Evolutionary conservation across 805 yeast genomes (phyloP).

Genomic region (Suhomyces sp.): DNA sequence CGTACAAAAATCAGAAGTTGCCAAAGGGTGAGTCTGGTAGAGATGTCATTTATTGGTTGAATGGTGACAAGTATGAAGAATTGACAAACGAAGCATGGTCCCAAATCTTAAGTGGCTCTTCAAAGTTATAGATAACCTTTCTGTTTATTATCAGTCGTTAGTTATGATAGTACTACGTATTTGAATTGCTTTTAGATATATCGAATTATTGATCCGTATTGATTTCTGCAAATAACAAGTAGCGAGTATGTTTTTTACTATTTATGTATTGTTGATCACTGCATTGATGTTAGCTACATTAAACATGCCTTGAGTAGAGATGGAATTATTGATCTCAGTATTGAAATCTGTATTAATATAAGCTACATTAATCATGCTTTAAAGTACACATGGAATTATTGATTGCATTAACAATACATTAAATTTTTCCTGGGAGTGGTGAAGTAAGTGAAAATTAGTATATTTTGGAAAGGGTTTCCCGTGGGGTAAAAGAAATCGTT

Average conservation of each 20-base stretch:
- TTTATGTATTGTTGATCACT: too few species aligned
- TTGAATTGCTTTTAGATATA: background rate
- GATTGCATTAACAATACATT: too few species aligned
- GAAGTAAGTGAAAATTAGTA: too few species aligned
- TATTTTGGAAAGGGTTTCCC: too few species aligned
- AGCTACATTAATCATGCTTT: background rate
- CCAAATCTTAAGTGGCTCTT: slow-evolving; percentile 32
- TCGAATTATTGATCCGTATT: background rate
- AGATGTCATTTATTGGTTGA: slow-evolving; percentile 72
- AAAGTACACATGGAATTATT: too few species aligned
- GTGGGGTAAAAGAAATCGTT: background rate
- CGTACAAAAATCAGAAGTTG: slow-evolving; percentile 61
- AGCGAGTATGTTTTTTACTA: too few species aligned
- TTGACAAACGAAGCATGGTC: slow-evolving; percentile 60
- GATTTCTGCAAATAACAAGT: too few species aligned
- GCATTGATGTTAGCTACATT: background rate
- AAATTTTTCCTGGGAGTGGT: too few species aligned
- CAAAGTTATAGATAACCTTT: slow-evolving; percentile 30
- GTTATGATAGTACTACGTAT: background rate
- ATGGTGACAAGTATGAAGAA: slow-evolving; percentile 51
- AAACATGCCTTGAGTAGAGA: too few species aligned
- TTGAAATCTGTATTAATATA: too few species aligned
- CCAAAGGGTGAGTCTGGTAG: slow-evolving; percentile 63
- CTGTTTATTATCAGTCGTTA: background rate
- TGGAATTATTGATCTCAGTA: too few species aligned